Base-by-base conservation (phyloP, 179 eudicot genomes). In the Silene noctiflora region DNA sequence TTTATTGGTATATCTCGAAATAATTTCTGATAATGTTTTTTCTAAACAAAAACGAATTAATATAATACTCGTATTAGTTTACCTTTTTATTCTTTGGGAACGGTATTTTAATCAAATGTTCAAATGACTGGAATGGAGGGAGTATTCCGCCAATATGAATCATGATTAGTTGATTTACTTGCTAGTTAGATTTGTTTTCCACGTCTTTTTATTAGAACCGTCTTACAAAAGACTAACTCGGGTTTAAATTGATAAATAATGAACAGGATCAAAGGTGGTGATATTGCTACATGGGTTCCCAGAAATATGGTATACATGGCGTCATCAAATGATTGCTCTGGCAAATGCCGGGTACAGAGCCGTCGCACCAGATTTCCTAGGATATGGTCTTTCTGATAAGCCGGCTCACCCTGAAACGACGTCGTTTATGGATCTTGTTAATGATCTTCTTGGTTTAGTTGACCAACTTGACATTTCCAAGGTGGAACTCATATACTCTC, bases 251-350 rank as follows among this genome's bases (percentile, higher is more conserved):
- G 39, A 69, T 69, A 2, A 17, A 53, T 7, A 19, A 22, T 71
- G 63, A 9, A 16, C 65, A 80, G 83, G 81, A 44, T n/a, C 81
- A 22, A 73, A 72, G 6, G 87, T 76, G 31, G 89, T 88, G 77
- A 42, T 90, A 3, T 81, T 90, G 77, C 80, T 90, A 33, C 94
- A 91, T 78, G 94, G 97, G 11, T 91, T 91, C 39, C 97, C 97
- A 2, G 94, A 91, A 81, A 85, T 90, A 76, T 91, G 97, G 94
- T 91, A 91, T 83, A 70, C 89, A 6, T 91, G 94, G 92, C 87
- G 90, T 51, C 81, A 89, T 84, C 75, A 71, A 42, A 71, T 71
- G 75, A 24, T 72, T 17, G 75, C 46, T 8, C 35, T 72, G 14
- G 86, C 91, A 8, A 69, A 83, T 11, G 87, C 91, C 3, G 94